These are phyloP conservation scores for Cercospora brassicicola DNA, from an alignment of 2,329 filamentous ascomycete species.

Conservation along the genomic window DNA sequence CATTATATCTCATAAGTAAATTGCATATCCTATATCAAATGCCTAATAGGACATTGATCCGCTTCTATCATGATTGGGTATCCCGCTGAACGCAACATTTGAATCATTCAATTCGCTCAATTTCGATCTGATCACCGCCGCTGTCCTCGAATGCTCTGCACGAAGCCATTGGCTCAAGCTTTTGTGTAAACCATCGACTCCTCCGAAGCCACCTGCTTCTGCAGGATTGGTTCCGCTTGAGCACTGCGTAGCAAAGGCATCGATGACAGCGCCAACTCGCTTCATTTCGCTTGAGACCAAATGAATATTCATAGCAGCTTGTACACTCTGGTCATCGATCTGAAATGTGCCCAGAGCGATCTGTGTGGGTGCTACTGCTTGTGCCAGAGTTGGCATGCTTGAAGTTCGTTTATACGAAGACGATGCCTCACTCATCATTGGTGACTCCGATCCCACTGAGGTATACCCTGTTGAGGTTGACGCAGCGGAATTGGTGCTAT, in stretches of 20 bases:
- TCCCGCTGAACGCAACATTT: neutral
- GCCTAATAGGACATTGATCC: neutral
- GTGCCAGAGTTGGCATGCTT: neutral
- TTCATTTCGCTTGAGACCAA: slow-evolving; percentile 2
- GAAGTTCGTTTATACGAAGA: neutral
- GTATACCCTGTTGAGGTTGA: neutral
- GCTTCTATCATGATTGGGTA: neutral
- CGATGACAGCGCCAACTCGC: neutral
- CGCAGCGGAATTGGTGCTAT: neutral
- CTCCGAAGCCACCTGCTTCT: neutral
- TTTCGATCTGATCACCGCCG: neutral
- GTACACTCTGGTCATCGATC: neutral
- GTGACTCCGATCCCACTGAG: neutral
- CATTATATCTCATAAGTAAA: neutral
- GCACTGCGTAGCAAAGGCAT: neutral
- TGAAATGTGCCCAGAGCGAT: neutral
- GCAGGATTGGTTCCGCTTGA: neutral
- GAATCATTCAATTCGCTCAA: neutral
- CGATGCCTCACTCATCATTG: neutral
- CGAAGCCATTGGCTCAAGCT: neutral
- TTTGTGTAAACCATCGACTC: neutral
- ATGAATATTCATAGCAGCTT: neutral
- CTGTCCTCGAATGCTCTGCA: neutral
- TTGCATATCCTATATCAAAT: neutral
- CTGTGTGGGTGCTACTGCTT: neutral